A percentile compares a stretch with the other conserved stretches of the same genome.
These are phyloP conservation scores for Marasmius tenuissimus DNA, from an alignment of 1,284 basidiomycete genomes.

Conservation along the genomic window DNA sequence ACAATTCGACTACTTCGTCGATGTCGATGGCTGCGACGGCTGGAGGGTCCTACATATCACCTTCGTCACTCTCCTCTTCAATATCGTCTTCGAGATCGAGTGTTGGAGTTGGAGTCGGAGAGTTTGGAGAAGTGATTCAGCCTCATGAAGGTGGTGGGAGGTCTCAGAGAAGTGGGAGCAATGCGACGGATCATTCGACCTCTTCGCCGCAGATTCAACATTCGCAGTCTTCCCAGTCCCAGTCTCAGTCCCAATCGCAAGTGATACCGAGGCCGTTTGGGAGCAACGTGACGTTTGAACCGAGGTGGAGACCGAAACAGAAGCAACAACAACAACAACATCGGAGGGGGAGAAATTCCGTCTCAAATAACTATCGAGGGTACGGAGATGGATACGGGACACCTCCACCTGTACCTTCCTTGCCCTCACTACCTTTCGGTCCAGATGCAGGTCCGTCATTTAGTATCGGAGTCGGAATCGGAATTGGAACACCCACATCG, in stretches of 20 bases:
- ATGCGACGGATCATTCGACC: background rate
- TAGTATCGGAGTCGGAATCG: background rate
- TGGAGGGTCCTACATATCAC: background rate
- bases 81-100: background rate
- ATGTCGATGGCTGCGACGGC: background rate
- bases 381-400: background rate
- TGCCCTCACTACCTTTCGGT: too few species aligned
- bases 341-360: background rate
- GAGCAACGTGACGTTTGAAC: conserved; percentile 56
- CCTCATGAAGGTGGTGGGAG: background rate
- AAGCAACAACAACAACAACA: background rate
- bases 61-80: background rate
- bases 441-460: background rate
- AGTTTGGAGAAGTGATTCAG: background rate
- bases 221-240: conserved; percentile 1
- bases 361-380: background rate
- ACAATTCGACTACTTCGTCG: background rate
- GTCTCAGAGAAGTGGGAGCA: background rate
- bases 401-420: background rate
- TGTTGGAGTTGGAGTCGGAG: background rate
- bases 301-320: conserved; percentile 40
- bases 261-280: conserved; percentile 63
- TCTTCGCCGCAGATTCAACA: background rate
- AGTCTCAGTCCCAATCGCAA: background rate
- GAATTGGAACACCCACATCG: background rate